These are phyloP conservation scores for Boletellus ananiceps DNA, from an alignment of 768 basidiomycete genomes.

Conservation along the genomic window DNA sequence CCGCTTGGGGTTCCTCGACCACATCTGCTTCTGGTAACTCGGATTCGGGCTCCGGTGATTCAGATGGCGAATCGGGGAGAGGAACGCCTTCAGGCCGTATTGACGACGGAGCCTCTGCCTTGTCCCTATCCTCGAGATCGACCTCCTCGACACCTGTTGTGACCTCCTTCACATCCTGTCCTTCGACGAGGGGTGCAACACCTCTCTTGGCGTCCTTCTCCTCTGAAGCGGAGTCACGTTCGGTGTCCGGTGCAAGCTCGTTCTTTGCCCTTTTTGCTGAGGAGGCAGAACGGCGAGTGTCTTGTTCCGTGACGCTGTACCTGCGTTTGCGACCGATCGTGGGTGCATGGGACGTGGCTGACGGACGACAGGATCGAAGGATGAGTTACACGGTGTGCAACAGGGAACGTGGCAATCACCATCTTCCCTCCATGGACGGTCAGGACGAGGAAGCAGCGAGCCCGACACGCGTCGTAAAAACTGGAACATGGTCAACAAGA, in stretches of 20 bases:
- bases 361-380: neutral
- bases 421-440: slow-evolving; percentile 75
- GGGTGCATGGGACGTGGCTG: slow-evolving; percentile 75
- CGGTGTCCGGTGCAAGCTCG: slow-evolving; percentile 24
- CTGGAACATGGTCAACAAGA: slow-evolving; percentile 46
- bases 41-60: slow-evolving; percentile 16
- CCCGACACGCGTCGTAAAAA: slow-evolving; percentile 68
- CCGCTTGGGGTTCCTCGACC: slow-evolving; percentile 7
- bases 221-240: slow-evolving; percentile 20
- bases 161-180: slow-evolving; percentile 62
- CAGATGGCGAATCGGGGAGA: slow-evolving; percentile 36
- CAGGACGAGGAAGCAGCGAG: slow-evolving; percentile 64
- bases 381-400: slow-evolving; percentile 2
- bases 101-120: slow-evolving; percentile 10
- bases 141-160: slow-evolving; percentile 67
- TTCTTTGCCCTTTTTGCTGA: slow-evolving; percentile 33
- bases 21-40: slow-evolving; percentile 7
- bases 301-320: slow-evolving; percentile 43
- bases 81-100: slow-evolving; percentile 32
- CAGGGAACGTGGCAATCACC: slow-evolving; percentile 41
- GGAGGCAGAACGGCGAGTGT: slow-evolving; percentile 31
- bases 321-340: slow-evolving; percentile 64
- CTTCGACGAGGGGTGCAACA: slow-evolving; percentile 24
- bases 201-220: slow-evolving; percentile 12
- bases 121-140: slow-evolving; percentile 45